Evolutionary conservation across 371 early-diverging fungal genomes (phyloP).

Genomic region (Saksenaea vasiformis): DNA sequence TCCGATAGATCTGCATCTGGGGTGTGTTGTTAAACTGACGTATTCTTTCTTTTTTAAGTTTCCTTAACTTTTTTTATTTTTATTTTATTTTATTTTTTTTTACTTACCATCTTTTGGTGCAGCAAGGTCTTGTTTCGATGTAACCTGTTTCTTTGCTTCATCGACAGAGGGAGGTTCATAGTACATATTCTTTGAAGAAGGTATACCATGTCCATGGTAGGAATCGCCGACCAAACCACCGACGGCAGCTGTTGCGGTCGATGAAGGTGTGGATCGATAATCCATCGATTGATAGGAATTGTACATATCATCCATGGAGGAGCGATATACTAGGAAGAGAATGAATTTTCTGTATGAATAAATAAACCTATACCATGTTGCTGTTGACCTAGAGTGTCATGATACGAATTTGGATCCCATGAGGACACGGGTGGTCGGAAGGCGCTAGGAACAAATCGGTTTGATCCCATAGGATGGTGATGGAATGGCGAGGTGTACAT

Average conservation of each 20-base stretch:
- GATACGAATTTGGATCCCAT: constrained; percentile 1
- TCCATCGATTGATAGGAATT: background rate
- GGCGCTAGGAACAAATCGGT: background rate
- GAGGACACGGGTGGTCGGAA: background rate
- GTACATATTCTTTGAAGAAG: background rate
- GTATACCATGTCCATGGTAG: background rate
- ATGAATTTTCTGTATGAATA: background rate
- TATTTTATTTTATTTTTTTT: background rate
- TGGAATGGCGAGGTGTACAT: constrained; percentile 14
- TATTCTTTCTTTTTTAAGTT: background rate
- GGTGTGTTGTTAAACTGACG: background rate
- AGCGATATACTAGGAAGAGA: background rate
- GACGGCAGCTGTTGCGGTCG: background rate
- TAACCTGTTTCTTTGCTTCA: background rate
- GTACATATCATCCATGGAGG: background rate
- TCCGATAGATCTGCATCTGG: background rate
- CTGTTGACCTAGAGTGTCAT: background rate
- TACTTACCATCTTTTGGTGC: background rate
- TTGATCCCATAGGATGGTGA: background rate
- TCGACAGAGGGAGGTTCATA: background rate
- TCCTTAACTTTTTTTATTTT: background rate
- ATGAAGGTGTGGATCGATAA: background rate
- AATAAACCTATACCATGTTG: background rate
- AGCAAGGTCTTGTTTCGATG: background rate
- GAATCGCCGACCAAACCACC: background rate